Evolutionary conservation across 352 stramenopile species (phyloP).

Genomic region (Globisporangium sylvaticum): DNA sequence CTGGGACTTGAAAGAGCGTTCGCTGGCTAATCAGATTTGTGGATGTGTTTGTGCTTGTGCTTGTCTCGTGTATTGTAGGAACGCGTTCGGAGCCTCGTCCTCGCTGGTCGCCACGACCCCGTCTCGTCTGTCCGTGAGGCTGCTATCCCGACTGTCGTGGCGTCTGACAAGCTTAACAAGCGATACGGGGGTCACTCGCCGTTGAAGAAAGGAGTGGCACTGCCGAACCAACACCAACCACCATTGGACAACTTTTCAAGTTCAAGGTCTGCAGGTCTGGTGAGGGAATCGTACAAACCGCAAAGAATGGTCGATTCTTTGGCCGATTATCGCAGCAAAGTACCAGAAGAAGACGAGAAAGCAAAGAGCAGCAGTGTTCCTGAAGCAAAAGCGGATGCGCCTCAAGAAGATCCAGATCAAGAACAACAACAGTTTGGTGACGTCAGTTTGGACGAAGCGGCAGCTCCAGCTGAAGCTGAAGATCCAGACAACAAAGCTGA

Average conservation of each 20-base stretch:
- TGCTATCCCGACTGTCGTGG: constrained; percentile 28
- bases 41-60: not conserved
- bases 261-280: not conserved
- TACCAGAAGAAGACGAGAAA: constrained; percentile 4
- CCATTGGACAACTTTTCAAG: not conserved
- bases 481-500: not conserved
- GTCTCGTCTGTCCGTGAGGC: constrained; percentile 53
- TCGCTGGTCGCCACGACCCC: constrained; percentile 45
- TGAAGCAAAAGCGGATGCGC: not conserved
- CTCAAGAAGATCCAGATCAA: not conserved
- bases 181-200: constrained; percentile 2
- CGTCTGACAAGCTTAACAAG: constrained; percentile 29
- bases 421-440: constrained; percentile 21
- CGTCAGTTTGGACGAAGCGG: constrained; percentile 24
- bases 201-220: not conserved
- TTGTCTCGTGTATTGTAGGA: constrained; percentile 18
- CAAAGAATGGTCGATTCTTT: too few species aligned
- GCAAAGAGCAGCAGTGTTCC: not conserved
- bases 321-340: too few species aligned
- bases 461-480: constrained; percentile 19
- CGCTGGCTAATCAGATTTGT: not conserved
- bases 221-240: not conserved
- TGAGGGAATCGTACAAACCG: too few species aligned
- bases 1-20: not conserved
- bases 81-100: constrained; percentile 33